Conservation (phyloP, 352 stramenopile genomes). For the Phytopythium boreale region DNA sequence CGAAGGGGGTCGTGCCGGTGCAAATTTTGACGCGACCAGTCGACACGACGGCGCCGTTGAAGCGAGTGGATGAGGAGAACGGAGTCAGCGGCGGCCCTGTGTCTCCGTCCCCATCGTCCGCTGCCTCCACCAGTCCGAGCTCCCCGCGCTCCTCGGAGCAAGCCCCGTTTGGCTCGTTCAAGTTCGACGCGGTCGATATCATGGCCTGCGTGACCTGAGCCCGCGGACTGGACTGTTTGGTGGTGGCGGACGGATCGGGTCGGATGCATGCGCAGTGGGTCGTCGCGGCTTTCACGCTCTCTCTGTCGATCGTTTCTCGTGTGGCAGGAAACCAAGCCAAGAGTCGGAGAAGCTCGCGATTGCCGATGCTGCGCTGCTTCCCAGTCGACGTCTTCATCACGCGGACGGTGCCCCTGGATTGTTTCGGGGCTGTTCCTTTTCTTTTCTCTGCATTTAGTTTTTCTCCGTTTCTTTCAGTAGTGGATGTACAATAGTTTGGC, state of each 20-base stretch:
- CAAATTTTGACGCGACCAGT: conserved; percentile 43
- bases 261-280: background rate
- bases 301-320: conserved; percentile 5
- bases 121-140: conserved; percentile 20
- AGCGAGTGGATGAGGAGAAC: conserved; percentile 46
- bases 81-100: background rate
- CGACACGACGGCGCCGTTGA: conserved; percentile 33
- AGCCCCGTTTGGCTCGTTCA: conserved; percentile 59
- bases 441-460: conserved; percentile 11
- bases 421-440: conserved; percentile 5
- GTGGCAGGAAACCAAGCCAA: conserved; percentile 6
- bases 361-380: background rate
- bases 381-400: background rate
- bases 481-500: conserved; percentile 69
- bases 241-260: conserved; percentile 1
- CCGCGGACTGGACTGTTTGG: conserved; percentile 8
- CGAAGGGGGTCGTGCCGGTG: conserved; percentile 32
- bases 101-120: conserved; percentile 19
- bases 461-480: conserved; percentile 30
- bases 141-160: conserved; percentile 30
- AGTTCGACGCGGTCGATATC: conserved; percentile 83
- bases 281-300: background rate
- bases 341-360: background rate
- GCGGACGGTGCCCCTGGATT: conserved; percentile 10
- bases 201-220: conserved; percentile 86